Evolutionary conservation across 2,329 filamentous ascomycete species (phyloP).

Genomic region (Nigrospora oryzae): DNA sequence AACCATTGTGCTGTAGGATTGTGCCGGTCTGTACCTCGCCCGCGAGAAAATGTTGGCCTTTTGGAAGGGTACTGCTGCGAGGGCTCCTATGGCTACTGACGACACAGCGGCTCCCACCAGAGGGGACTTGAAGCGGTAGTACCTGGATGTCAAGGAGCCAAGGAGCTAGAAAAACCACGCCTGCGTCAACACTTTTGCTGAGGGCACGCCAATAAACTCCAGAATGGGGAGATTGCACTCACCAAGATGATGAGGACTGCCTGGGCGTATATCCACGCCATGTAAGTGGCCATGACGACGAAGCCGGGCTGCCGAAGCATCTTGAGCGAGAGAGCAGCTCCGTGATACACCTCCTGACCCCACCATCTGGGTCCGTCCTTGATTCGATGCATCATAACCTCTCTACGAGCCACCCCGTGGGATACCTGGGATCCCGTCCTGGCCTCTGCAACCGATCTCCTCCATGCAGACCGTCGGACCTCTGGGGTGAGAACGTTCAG

Average conservation of each 20-base stretch:
- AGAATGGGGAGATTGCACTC: slow-evolving; percentile 5
- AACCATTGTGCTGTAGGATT: slow-evolving; percentile 60
- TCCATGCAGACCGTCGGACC: slow-evolving; percentile 59
- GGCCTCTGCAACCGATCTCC: slow-evolving; percentile 60
- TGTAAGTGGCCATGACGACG: slow-evolving; percentile 61
- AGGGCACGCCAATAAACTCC: no score
- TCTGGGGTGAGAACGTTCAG: slow-evolving; percentile 67
- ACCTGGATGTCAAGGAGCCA: slow-evolving; percentile 60
- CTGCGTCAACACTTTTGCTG: background rate
- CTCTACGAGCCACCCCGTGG: slow-evolving; percentile 57
- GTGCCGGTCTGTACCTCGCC: slow-evolving; percentile 47
- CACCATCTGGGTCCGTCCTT: slow-evolving; percentile 67
- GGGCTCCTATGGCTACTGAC: slow-evolving; percentile 58
- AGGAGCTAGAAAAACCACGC: slow-evolving; percentile 36
- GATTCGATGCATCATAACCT: slow-evolving; percentile 68
- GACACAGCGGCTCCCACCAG: slow-evolving; percentile 60
- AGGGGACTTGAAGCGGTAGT: slow-evolving; percentile 56
- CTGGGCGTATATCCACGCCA: slow-evolving; percentile 72
- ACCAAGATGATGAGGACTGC: slow-evolving; percentile 61
- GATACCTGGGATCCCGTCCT: slow-evolving; percentile 42
- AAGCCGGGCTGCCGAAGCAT: slow-evolving; percentile 73
- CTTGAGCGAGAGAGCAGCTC: slow-evolving; percentile 53
- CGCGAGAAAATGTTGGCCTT: slow-evolving; percentile 64
- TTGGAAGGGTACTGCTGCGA: slow-evolving; percentile 64
- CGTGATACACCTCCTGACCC: slow-evolving; percentile 69